These are phyloP conservation scores for Zasmidium cellare DNA, from an alignment of 2,329 filamentous ascomycete species.

Conservation along the genomic window DNA sequence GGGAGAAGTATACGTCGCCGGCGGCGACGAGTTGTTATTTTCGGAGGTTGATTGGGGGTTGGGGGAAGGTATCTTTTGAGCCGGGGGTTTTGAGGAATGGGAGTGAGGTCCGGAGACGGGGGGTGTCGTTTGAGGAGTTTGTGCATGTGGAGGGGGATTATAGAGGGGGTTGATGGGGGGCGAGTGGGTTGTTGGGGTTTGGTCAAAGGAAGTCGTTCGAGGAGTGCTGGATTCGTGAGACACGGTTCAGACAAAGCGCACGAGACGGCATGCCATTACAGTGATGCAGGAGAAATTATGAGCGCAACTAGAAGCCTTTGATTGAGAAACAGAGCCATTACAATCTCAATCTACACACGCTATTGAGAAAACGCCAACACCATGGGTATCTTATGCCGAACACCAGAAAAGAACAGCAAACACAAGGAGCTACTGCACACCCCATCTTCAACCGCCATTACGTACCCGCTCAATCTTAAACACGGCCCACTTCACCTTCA, in stretches of 20 bases:
- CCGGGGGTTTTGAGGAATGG: no score
- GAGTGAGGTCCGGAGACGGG: no score
- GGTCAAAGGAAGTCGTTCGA: no score
- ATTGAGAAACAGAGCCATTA: not conserved
- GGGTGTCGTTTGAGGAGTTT: no score
- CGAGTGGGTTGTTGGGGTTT: no score
- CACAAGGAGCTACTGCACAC: not conserved
- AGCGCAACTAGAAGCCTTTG: not conserved
- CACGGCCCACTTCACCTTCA: not conserved
- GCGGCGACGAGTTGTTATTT: conserved; percentile 36
- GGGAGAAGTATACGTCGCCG: conserved; percentile 27
- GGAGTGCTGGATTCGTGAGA: no score
- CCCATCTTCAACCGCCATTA: not conserved
- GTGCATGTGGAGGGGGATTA: no score
- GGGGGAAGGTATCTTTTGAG: conserved; percentile 20
- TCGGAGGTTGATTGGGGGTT: conserved; percentile 27
- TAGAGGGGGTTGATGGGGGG: no score
- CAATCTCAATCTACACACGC: not conserved
- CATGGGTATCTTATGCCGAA: not conserved
- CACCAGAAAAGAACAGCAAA: not conserved
- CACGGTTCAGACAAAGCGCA: no score
- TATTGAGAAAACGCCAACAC: not conserved
- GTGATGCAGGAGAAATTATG: no score
- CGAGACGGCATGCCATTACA: no score
- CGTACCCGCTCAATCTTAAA: not conserved